phyloP scores from a whole-genome alignment of 768 basidiomycete genomes.

The Leucocoprinus leucothites region DNA sequence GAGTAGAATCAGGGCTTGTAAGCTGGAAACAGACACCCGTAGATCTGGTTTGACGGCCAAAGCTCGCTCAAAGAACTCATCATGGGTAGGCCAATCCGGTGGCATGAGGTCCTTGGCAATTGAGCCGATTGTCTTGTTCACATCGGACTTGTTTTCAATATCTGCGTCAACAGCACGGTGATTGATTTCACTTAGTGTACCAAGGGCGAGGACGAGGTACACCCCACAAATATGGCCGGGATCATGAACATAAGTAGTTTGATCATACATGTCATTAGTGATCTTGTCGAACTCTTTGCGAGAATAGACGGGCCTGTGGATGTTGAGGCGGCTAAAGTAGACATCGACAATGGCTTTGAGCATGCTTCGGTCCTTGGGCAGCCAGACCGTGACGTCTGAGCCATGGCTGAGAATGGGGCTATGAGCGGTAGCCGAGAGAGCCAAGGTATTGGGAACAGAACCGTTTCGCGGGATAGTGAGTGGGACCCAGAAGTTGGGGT shows the following conservation, averaged over 20 bases:
- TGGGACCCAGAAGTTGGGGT: slow-evolving; percentile 58
- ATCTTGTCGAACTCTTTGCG: slow-evolving; percentile 65
- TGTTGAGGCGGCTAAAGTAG: slow-evolving; percentile 76
- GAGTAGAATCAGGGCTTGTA: slow-evolving; percentile 79
- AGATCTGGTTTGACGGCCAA: slow-evolving; percentile 78
- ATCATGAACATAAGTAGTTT: slow-evolving; percentile 48
- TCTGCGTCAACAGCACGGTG: slow-evolving; percentile 58
- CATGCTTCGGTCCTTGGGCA: slow-evolving; percentile 75
- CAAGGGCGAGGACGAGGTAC: slow-evolving; percentile 76
- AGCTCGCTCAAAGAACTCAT: slow-evolving; percentile 82
- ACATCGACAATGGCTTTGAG: slow-evolving; percentile 58
- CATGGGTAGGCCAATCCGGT: slow-evolving; percentile 72
- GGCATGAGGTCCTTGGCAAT: slow-evolving; percentile 60
- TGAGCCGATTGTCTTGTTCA: not conserved
- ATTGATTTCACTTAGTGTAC: slow-evolving; percentile 80
- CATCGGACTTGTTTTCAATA: slow-evolving; percentile 35
- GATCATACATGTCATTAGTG: slow-evolving; percentile 65
- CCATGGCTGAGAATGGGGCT: slow-evolving; percentile 20
- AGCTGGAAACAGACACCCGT: slow-evolving; percentile 75
- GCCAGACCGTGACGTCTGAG: slow-evolving; percentile 51
- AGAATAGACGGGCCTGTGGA: slow-evolving; percentile 74
- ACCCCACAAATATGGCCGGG: slow-evolving; percentile 78
- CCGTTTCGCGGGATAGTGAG: slow-evolving; percentile 48
- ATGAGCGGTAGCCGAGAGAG: slow-evolving; percentile 28
- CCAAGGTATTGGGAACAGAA: slow-evolving; percentile 31